A percentile compares a stretch with the other conserved stretches of the same genome.
Conservation (phyloP, 2,329 filamentous ascomycete species). For the Epichloe uncinata region DNA sequence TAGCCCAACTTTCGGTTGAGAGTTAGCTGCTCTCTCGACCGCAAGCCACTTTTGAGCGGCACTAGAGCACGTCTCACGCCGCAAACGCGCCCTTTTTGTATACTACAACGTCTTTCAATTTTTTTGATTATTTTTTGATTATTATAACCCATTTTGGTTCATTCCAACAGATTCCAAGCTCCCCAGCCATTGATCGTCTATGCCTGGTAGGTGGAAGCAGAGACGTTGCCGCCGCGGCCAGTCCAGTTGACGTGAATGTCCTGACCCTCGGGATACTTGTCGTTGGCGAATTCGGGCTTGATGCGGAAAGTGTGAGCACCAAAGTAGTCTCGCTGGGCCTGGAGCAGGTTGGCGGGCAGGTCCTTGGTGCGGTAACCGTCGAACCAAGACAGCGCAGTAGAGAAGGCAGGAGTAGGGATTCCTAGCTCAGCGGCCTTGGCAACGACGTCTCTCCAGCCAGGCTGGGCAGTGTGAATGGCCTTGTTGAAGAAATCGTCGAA, state of each 20-base stretch:
- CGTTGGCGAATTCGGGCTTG: conserved; percentile 66
- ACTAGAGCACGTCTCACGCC: neutral
- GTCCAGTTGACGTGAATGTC: conserved; percentile 99
- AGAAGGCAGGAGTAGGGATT: conserved; percentile 93
- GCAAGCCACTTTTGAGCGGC: neutral
- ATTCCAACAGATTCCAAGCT: neutral
- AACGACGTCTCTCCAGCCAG: conserved; percentile 82
- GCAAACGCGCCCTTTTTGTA: no score
- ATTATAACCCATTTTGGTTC: neutral
- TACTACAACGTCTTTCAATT: neutral
- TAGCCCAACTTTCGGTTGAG: neutral
- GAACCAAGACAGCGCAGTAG: conserved; percentile 94
- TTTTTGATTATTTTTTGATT: neutral
- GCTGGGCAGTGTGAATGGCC: conserved; percentile 93
- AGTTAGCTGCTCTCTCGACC: neutral
- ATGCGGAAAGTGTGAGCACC: conserved; percentile 84
- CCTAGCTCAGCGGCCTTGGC: conserved; percentile 86
- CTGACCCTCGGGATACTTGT: conserved; percentile 70
- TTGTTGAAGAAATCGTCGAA: conserved; percentile 99
- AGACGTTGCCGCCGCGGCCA: conserved; percentile 91
- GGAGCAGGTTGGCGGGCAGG: conserved; percentile 93
- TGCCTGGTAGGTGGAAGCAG: conserved; percentile 93
- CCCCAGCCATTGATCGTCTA: conserved; percentile 37
- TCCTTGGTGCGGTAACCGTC: conserved; percentile 97
- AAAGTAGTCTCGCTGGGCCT: conserved; percentile 99